Conservation (phyloP, 176 grass and related monocot genomes). For the Raddia guianensis region DNA sequence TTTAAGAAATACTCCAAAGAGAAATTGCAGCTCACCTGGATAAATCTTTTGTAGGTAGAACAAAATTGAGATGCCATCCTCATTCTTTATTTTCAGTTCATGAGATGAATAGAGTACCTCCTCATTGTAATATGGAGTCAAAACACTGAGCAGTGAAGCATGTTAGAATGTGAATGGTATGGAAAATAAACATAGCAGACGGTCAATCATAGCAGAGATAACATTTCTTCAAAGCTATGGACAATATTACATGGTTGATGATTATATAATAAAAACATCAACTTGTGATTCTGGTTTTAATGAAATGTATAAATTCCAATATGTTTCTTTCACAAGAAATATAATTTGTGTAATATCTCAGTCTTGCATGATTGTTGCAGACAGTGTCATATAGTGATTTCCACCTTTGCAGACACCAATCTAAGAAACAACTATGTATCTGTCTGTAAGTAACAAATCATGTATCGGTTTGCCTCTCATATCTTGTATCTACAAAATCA, state of each 20-base stretch:
- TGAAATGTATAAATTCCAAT: neutral
- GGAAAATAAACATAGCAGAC: conserved; percentile 14
- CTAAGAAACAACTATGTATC: neutral
- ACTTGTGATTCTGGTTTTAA: conserved; percentile 9
- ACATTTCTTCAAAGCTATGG: conserved; percentile 7
- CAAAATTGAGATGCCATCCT: conserved; percentile 78
- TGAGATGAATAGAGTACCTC: conserved; percentile 74
- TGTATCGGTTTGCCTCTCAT: conserved; percentile 6
- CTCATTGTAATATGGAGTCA: conserved; percentile 87
- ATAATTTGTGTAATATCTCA: conserved; percentile 19
- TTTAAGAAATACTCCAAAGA: conserved; percentile 28
- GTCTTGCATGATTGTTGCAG: conserved; percentile 6
- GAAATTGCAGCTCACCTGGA: conserved; percentile 57
- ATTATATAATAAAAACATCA: conserved; percentile 26
- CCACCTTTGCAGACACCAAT: neutral
- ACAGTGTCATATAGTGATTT: neutral
- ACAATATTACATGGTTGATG: neutral
- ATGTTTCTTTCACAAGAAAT: conserved; percentile 17
- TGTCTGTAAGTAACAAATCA: neutral
- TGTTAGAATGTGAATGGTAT: conserved; percentile 34
- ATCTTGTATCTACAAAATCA: neutral
- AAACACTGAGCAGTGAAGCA: conserved; percentile 49
- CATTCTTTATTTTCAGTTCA: conserved; percentile 70
- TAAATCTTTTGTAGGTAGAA: conserved; percentile 83
- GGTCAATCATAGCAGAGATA: conserved; percentile 9